These are phyloP conservation scores for Triangularia setosa DNA, from an alignment of 2,329 filamentous ascomycete genomes.

Conservation along the genomic window DNA sequence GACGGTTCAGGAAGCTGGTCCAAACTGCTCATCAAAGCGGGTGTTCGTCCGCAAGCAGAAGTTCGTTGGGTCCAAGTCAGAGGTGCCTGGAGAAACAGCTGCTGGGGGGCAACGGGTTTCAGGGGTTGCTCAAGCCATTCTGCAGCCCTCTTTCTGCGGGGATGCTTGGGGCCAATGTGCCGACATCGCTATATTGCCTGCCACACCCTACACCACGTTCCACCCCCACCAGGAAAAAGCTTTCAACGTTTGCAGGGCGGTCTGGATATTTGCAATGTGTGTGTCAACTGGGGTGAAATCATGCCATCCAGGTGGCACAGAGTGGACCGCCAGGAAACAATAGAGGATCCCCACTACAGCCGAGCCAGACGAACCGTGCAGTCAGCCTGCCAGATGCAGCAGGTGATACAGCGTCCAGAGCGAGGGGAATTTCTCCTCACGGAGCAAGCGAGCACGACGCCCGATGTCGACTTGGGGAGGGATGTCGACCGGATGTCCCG, in stretches of 20 bases:
- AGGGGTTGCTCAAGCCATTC: not conserved
- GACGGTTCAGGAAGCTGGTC: constrained; percentile 27
- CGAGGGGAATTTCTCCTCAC: not conserved
- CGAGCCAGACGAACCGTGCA: constrained; percentile 15
- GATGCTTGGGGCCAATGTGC: not conserved
- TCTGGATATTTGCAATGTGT: constrained; percentile 3
- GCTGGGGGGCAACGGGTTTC: not conserved
- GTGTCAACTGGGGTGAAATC: not conserved
- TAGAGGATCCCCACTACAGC: constrained; percentile 7
- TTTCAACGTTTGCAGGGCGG: not conserved
- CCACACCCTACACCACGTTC: not conserved
- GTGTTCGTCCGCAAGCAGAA: constrained; percentile 18
- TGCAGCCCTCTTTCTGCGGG: constrained; percentile 10
- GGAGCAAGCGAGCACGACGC: not conserved
- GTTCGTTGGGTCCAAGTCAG: constrained; percentile 10
- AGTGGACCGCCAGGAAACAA: not conserved
- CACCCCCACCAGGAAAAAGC: not conserved
- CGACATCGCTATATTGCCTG: constrained; percentile 15
- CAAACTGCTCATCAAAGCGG: constrained; percentile 10
- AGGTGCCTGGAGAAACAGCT: constrained; percentile 15
- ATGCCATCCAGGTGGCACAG: not conserved
- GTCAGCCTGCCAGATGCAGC: constrained; percentile 17
- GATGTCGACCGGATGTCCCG: not conserved
- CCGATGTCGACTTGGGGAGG: not conserved
- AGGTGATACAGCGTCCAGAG: constrained; percentile 17